These are phyloP conservation scores for Geopyxis carbonaria DNA, from an alignment of 495 filamentous ascomycete species.

Conservation along the genomic window DNA sequence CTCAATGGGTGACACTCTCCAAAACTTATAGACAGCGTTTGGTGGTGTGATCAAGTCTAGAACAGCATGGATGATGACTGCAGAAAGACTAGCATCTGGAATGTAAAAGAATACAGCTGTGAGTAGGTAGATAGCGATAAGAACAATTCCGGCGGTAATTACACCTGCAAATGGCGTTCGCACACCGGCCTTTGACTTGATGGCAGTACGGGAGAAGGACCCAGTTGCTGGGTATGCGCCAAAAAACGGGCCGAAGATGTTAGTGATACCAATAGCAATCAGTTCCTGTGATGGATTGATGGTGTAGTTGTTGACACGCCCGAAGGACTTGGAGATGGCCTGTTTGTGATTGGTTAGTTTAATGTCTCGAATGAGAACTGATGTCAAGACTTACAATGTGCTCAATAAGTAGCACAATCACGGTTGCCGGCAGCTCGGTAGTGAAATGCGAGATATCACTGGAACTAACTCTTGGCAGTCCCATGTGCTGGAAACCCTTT, in stretches of 20 bases:
- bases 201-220: slow-evolving; percentile 92
- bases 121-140: slow-evolving; percentile 88
- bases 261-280: slow-evolving; percentile 84
- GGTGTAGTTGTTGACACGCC: slow-evolving; percentile 92
- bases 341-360: background rate
- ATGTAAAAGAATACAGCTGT: slow-evolving; percentile 92
- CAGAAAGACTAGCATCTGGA: slow-evolving; percentile 66
- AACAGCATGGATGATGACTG: slow-evolving; percentile 94
- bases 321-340: slow-evolving; percentile 94
- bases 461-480: slow-evolving; percentile 25
- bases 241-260: slow-evolving; percentile 83
- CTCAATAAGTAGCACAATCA: slow-evolving; percentile 91
- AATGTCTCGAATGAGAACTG: background rate
- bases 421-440: slow-evolving; percentile 51
- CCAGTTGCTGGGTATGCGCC: slow-evolving; percentile 90
- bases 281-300: slow-evolving; percentile 95
- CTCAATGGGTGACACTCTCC: slow-evolving; percentile 79
- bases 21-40: slow-evolving; percentile 90
- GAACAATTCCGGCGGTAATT: slow-evolving; percentile 74
- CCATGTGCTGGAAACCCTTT: slow-evolving; percentile 33
- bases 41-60: slow-evolving; percentile 89
- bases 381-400: slow-evolving; percentile 39
- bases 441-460: slow-evolving; percentile 45
- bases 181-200: slow-evolving; percentile 95
- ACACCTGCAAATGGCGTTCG: slow-evolving; percentile 83